A percentile compares a stretch with the other conserved stretches of the same genome.
phyloP scores from a whole-genome alignment of 371 early-diverging fungal species.

The Quaeritorhiza haematococci region DNA sequence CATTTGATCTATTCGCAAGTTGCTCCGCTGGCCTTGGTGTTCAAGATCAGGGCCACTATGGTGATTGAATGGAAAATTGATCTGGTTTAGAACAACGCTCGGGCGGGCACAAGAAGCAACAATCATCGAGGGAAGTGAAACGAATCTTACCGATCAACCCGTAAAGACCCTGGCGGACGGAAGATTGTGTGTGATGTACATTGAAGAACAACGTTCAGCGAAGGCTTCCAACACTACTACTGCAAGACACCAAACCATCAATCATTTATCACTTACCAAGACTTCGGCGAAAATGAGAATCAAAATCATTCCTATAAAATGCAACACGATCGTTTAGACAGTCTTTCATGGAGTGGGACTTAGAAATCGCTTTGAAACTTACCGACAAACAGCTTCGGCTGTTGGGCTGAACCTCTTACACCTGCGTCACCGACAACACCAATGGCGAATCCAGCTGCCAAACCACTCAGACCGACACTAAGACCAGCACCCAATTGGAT shows the following conservation, averaged over 20 bases:
- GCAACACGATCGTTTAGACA: too few species aligned
- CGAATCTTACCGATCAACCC: slow-evolving; percentile 32
- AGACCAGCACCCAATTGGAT: slow-evolving; percentile 92
- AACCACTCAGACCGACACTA: slow-evolving; percentile 84
- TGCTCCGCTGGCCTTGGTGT: slow-evolving; percentile 35
- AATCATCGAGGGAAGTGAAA: background rate
- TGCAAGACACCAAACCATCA: too few species aligned
- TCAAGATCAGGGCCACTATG: slow-evolving; percentile 38
- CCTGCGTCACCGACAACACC: slow-evolving; percentile 93
- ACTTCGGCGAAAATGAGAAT: slow-evolving; percentile 56
- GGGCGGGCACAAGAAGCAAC: background rate
- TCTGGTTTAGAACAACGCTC: too few species aligned
- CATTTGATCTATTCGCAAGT: slow-evolving; percentile 10
- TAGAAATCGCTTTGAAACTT: slow-evolving; percentile 25
- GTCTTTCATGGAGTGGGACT: too few species aligned
- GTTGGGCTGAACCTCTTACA: slow-evolving; percentile 85
- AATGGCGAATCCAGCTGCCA: slow-evolving; percentile 95
- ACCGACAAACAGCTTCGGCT: slow-evolving; percentile 88
- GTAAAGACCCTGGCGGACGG: slow-evolving; percentile 28
- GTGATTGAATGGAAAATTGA: background rate
- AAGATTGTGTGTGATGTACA: background rate
- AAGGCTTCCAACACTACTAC: too few species aligned
- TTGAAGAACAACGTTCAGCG: background rate
- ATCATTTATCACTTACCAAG: slow-evolving; percentile 16
- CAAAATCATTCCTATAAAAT: slow-evolving; percentile 26